A percentile compares a stretch with the other conserved stretches of the same genome.
These are phyloP conservation scores for Talaromyces sp. DNA, from an alignment of 2,329 filamentous ascomycete species.

Conservation along the genomic window DNA sequence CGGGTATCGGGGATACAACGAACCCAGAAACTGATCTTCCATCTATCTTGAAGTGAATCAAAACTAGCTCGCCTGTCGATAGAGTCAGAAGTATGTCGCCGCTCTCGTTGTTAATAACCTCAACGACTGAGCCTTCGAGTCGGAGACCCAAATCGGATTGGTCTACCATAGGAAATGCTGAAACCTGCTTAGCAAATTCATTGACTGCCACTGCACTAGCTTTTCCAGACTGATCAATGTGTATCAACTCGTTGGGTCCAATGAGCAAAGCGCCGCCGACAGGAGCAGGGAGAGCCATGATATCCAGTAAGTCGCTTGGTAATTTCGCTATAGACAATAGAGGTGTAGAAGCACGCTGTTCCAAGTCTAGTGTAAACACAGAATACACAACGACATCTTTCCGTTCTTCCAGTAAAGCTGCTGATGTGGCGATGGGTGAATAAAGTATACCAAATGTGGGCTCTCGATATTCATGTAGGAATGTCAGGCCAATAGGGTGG, in stretches of 20 bases:
- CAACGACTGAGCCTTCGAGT: constrained; percentile 76
- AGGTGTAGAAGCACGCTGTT: constrained; percentile 88
- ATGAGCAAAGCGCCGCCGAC: constrained; percentile 85
- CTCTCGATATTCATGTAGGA: constrained; percentile 94
- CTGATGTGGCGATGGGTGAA: constrained; percentile 69
- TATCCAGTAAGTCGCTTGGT: constrained; percentile 80
- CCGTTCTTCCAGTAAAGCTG: constrained; percentile 67
- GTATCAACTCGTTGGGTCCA: constrained; percentile 85
- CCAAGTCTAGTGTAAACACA: constrained; percentile 90
- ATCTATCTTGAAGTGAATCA: constrained; percentile 80
- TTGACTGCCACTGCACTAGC: constrained; percentile 91
- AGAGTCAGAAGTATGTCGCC: constrained; percentile 84
- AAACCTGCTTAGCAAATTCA: constrained; percentile 76
- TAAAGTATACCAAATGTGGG: constrained; percentile 95
- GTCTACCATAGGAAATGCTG: constrained; percentile 79
- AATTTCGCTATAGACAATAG: constrained; percentile 81
- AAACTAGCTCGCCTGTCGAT: constrained; percentile 68
- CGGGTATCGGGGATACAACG: constrained; percentile 63
- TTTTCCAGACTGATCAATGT: constrained; percentile 94
- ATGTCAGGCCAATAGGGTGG: constrained; percentile 86
- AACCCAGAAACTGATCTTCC: constrained; percentile 88
- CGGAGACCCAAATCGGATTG: constrained; percentile 77
- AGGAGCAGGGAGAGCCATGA: constrained; percentile 78
- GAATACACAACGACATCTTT: constrained; percentile 87
- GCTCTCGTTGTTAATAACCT: constrained; percentile 69